Base-by-base conservation (phyloP, 768 basidiomycete genomes). In the Exidia glandulosa region DNA sequence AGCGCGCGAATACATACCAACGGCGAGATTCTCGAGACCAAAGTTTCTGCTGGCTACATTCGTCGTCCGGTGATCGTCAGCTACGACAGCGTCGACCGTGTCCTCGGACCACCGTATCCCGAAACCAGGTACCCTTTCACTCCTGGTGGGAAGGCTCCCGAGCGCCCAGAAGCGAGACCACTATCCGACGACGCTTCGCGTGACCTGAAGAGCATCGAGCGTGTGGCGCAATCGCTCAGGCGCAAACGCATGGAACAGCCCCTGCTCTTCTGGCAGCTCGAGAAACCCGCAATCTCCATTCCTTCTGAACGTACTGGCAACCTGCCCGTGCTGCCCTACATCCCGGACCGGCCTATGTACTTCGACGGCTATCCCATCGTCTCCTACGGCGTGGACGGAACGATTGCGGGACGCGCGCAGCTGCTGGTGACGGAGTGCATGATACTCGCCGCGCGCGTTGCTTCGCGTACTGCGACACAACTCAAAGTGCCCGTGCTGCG, bases 391-490 rank as follows among this genome's bases (percentile, higher is more conserved):
- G 79, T 88, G 2, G 64, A 64, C 7, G 2, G 58, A 2, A 74
- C 74, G 19, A 34, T 45, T 1, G 82, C 84, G 29, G 63, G 87
- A 19, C 79, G 81, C 45, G 65, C 69, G 54, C n/a, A 47, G 25
- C 25, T 56, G 12, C 66, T 91, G 57, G 83, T 99, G 12, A 76
- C 85, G 0, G 93, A 96, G 70, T 76, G 79, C 65, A 94, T 94
- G 86, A 88, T 92, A 66, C 67, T 86, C 19, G 92, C 90, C 0
- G 85, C 83, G 55, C 82, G 86, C 2, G 76, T 85, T 0, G 86
- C 88, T 1, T 94, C 93, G 30, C 76, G 74, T 41, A 93, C 90
- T 73, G 82, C 81, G 59, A 62, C 68, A 23, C 85, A 88, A 10
- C 77, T 75, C 16, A 73, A 74, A 3, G 61, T 95, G 32, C 85